A percentile compares a stretch with the other conserved stretches of the same genome.
Evolutionary conservation across 2,329 filamentous ascomycete genomes (phyloP).

Genomic region (Phyllosticta capitalensis): DNA sequence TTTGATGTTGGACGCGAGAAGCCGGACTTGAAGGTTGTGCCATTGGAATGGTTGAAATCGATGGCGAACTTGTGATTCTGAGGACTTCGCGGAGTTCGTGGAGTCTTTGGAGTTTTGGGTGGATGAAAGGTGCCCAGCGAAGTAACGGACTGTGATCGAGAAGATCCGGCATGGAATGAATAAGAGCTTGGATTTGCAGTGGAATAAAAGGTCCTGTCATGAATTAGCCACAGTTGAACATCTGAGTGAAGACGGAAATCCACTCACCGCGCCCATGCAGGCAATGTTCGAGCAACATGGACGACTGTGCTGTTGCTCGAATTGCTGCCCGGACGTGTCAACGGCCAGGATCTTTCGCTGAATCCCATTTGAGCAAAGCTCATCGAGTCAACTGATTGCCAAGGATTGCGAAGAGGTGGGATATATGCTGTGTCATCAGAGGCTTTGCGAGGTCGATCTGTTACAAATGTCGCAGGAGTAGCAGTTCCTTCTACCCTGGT

Average conservation of each 20-base stretch:
- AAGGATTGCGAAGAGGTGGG: conserved; percentile 6
- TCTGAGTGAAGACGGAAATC: not conserved
- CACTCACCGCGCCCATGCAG: conserved; percentile 9
- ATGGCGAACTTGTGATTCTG: not conserved
- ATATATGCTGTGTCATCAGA: not conserved
- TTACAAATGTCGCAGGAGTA: not conserved
- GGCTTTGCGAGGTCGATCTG: not conserved
- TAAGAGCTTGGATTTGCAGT: conserved; percentile 1
- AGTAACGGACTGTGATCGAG: not conserved
- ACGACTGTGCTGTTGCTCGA: conserved; percentile 1
- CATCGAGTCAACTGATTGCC: conserved; percentile 5
- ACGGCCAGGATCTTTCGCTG: not conserved
- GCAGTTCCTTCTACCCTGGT: not conserved
- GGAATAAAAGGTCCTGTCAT: conserved; percentile 3
- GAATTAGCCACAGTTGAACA: not conserved
- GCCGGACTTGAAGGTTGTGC: not conserved
- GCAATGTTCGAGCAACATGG: not conserved
- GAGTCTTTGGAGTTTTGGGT: not conserved
- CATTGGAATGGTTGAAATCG: not conserved
- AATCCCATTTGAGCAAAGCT: conserved; percentile 1
- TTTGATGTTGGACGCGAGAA: not conserved
- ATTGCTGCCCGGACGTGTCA: not conserved
- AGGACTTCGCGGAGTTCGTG: not conserved
- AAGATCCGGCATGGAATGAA: not conserved
- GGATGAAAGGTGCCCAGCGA: not conserved